Conservation (phyloP, 2,329 filamentous ascomycete species). For the Orbilia quercus region DNA sequence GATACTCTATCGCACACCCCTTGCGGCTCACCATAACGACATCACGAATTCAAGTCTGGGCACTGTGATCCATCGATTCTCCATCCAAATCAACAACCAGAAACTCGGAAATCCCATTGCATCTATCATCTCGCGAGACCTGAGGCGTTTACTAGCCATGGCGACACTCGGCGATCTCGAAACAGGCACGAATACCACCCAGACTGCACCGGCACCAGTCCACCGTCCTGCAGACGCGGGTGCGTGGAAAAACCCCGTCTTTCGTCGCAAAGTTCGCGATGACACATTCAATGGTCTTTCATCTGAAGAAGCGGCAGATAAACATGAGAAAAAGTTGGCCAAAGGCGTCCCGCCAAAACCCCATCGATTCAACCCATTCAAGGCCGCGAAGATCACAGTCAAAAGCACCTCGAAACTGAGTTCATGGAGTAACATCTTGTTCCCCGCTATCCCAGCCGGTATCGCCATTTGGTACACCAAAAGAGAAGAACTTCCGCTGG, state of each 20-base stretch:
- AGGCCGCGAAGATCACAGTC: constrained; percentile 33
- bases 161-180: constrained; percentile 39
- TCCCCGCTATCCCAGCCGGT: constrained; percentile 44
- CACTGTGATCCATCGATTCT: background rate
- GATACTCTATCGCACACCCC: constrained; percentile 9
- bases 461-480: constrained; percentile 39
- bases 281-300: constrained; percentile 36
- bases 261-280: constrained; percentile 34
- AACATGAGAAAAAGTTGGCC: constrained; percentile 23
- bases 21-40: background rate
- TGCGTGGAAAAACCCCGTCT: constrained; percentile 42
- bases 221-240: constrained; percentile 16
- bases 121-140: background rate
- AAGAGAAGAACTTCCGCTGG: constrained; percentile 34
- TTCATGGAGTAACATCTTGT: constrained; percentile 45
- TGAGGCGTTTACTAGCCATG: constrained; percentile 9
- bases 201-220: background rate
- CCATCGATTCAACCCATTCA: constrained; percentile 38
- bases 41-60: background rate
- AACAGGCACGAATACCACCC: constrained; percentile 5
- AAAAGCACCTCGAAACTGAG: constrained; percentile 45
- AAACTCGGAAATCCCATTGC: background rate
- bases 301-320: constrained; percentile 28
- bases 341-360: constrained; percentile 29
- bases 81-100: background rate